Evolutionary conservation across 1,284 basidiomycete species (phyloP), one percentile per base, ranked within the genome.

Genomic region (Malassezia arunalokei): DNA sequence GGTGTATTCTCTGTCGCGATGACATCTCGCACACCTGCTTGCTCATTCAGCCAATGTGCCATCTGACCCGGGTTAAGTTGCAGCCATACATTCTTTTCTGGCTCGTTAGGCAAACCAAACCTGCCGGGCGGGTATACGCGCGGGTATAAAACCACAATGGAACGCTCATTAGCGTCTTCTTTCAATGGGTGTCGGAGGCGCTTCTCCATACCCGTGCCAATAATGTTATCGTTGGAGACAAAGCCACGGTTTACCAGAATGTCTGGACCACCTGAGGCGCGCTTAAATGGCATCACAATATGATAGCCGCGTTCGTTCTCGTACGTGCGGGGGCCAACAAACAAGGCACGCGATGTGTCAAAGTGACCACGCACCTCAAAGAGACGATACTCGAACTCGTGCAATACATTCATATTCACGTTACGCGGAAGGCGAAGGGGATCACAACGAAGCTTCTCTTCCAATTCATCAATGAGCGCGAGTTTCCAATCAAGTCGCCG

Each of bases 401-500:
- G 17, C 63, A 49, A 29, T 3, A 63, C 63, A 1, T 60, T 58
- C 17, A 65, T 32, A 35, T 96, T 92, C 76, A 98, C 83, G 73
- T 82, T 81, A 39, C 78, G 79, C 1, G 92, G 92, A 24, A 99
- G 77, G 24, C 77, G 71, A 54, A 98, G 80, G 0, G 94, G 86
- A 32, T 82, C 81, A 29, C 84, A 79, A 56, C 84, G 79, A 28
- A 96, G 77, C 76, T 96, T 95, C 73, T 87, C 83, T 69, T 95
- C 86, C 40, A 98, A 78, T 68, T 96, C 88, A 60, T 95, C 87
- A 60, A 98, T 95, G 55, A 98, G 78, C 47, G 81, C 80, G 30
- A 95, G 78, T 75, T 99, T 99, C 94, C 94, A 99, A 71, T 87
- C 82, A 40, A 98, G 79, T 38, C 94, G 80, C 65, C 87, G 80